Evolutionary conservation across 2,329 filamentous ascomycete genomes (phyloP), one percentile per base, ranked within the genome.

Genomic region (Chrysosphaeria jannelii): DNA sequence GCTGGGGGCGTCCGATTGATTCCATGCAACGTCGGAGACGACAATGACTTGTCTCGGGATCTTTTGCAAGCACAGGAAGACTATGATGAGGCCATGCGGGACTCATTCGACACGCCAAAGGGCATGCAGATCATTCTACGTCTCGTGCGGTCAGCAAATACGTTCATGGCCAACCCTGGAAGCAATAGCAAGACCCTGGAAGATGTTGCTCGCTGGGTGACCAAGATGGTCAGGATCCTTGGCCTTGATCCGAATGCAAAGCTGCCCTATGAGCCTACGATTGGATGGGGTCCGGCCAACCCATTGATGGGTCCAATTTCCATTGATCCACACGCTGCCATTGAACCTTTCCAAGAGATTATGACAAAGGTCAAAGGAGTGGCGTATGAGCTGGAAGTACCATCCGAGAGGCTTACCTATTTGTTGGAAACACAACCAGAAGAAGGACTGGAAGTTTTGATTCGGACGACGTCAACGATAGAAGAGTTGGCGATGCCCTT

Each of bases 41-140:
- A 11, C 5, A 13, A 19, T 8, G 16, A 21, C 5, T 23, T 33
- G 4, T 37, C 41, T 8, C 36, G 41, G 8, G 46, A 49, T 11
- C 44, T 70, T 18, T 50, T 54, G 22, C 39, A 47, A 13, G 51
- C 62, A 2, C 55, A 67, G 35, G 36, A 44, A 12, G 48, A 52
- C n/a, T 44, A 68, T n/a, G 46, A 68, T 34, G 47, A 49, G 20
- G 56, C 57, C 6, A 49, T 72, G 16, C 54, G 55, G 34, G 62
- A 70, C 37, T 72, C 66, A 0, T 72, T 74, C 43, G 61, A 74
- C 37, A 74, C 66, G 0, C 51, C 61, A 0, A 44, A 46, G 3
- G 64, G 55, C 4, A 62, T 74, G 59, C 47, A 50, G 15, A 43
- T 53, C 8, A 54, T 74, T 10, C 57, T 57, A 4, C 51, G 60